Evolutionary conservation across 2,329 filamentous ascomycete genomes (phyloP).

Genomic region (Ilyonectria sp.): DNA sequence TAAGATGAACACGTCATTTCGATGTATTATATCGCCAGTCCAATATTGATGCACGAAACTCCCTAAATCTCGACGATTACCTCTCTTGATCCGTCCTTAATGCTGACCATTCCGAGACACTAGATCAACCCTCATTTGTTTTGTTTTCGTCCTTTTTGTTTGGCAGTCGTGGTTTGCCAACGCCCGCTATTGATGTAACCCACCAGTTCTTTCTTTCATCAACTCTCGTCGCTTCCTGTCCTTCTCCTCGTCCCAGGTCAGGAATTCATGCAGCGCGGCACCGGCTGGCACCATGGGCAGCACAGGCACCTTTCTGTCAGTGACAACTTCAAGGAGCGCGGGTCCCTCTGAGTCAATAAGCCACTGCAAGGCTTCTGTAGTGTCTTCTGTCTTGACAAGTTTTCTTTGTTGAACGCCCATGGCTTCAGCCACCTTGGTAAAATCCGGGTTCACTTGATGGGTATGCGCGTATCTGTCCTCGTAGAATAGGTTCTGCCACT

Average conservation of each 20-base stretch:
- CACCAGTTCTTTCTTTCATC: constrained; percentile 5
- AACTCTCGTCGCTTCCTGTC: constrained; percentile 3
- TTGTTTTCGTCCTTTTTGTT: background rate
- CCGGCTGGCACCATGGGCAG: constrained; percentile 96
- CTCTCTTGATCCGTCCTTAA: background rate
- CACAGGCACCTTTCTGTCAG: constrained; percentile 94
- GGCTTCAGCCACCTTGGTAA: constrained; percentile 91
- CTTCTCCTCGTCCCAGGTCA: constrained; percentile 54
- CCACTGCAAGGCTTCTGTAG: constrained; percentile 86
- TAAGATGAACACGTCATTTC: background rate
- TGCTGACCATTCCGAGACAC: background rate
- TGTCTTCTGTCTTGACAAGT: constrained; percentile 81
- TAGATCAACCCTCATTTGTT: background rate
- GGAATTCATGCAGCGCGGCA: constrained; percentile 90
- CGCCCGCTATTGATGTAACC: background rate
- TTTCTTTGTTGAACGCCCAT: constrained; percentile 88
- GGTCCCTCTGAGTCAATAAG: constrained; percentile 91
- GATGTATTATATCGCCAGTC: background rate
- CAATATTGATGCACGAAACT: background rate
- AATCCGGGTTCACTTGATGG: constrained; percentile 95
- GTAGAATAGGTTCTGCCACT: constrained; percentile 99
- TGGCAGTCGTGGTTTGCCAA: background rate
- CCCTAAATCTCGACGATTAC: background rate
- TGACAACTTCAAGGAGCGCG: constrained; percentile 91
- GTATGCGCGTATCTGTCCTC: constrained; percentile 94